Evolutionary conservation across 1,139 yeast genomes (phyloP), one percentile per base, ranked within the genome.

Genomic region (Debaryomyces fabryi): DNA sequence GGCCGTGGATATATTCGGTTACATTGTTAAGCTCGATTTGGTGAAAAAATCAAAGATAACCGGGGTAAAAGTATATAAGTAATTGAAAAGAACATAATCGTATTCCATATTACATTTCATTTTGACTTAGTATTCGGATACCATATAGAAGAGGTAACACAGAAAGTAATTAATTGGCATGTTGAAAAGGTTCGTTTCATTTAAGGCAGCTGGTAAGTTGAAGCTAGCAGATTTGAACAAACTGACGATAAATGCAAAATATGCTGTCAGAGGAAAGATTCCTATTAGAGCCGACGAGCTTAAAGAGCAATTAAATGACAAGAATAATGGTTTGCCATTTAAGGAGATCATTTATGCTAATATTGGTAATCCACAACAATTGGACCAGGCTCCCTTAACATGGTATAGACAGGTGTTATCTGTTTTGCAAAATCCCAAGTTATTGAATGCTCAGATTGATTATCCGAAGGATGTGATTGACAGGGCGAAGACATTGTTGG

Each of bases 331-430:
- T 33, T 72, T 90, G 52, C 96, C 97, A 0, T 95, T 91, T 63
- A 73, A 79, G 42, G 72, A 80, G 53, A 89, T 93, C 57, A 85
- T 93, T 62, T 84, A 83, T 59, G 96, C 97, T 53, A 93, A 95
- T 67, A 93, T 93, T 53, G 99, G 99, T 32, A 95, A 95, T 65
- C 99, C 99, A 1, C 99, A 93, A 68, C 98, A 92, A 65, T 78
- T 93, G 60, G 93, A 89, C 59, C 99, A 93, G 68, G 80, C 85
- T 60, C 99, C 99, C 1, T 75, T 93, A 60, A 89, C 96, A n/a
- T 95, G 95, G 76, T 91, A 90, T 69, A 81, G 99, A 62, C 96
- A 92, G 65, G 96, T 92, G 4, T 73, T 92, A 53, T 82, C 97
- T 0, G 71, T 92, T 42, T 72, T 92, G 59, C 97, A 93, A 69